Evolutionary conservation across 495 filamentous ascomycete species (phyloP), one percentile per base, ranked within the genome.

Genomic region (Melanomma pulvis-pyrius): DNA sequence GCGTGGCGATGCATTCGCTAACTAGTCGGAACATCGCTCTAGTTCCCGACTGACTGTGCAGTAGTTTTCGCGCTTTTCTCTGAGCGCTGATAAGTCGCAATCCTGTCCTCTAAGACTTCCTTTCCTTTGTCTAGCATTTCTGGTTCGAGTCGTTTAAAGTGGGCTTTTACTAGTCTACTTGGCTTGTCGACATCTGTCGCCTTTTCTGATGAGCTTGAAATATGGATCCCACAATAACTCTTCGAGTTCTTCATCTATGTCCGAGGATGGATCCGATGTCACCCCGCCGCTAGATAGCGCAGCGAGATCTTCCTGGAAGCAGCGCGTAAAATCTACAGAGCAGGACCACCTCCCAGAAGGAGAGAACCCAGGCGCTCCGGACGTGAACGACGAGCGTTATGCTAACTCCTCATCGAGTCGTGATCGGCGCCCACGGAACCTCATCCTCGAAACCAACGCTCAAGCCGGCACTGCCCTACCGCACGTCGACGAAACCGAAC

Each of bases 401-500:
- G 32, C 30, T 19, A 57, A 13, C 9, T 30, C 24, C 32, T 57
- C 36, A 54, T 30, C 26, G 21, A 28, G 51, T 15, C 39, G 39
- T 11, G 39, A 44, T 44, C 39, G 39, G 17, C 39, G 13, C 3
- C 39, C 39, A 24, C 59, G 30, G 13, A n/a, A 64, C 15, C 39
- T 64, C n/a, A 19, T 49, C 17, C 6, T 59, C 53, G 21, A 65
- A 19, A 67, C 60, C 19, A 64, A 53, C 32, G 46, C 58, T 7
- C 57, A 67, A 63, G 41, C 68, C 22, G 68, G 46, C 6, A 63
- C 65, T 1, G 65, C 22, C 5, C 25, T 61, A 36, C 64, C 64
- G 13, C 59, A 61, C 2, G 55, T 68, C n/a, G 61, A 69, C 56
- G 65, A 68, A 21, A 53, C 56, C 6, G 65, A 70, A 34, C 30